phyloP scores from a whole-genome alignment of 352 stramenopile species.

The Phytophthora quininea region DNA sequence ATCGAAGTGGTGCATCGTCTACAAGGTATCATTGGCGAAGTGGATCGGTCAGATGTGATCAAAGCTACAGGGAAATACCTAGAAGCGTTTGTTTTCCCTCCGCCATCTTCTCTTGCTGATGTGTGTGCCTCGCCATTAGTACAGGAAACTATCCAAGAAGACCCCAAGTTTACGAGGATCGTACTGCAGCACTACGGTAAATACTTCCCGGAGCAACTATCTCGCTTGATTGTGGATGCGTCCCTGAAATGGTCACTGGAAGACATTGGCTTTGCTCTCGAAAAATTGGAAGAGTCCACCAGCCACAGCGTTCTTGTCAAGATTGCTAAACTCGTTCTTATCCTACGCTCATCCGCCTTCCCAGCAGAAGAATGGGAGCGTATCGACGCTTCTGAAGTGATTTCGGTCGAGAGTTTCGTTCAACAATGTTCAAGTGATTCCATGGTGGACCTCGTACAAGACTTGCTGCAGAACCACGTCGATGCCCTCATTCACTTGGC shows the following conservation, averaged over 20 bases:
- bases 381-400: conserved; percentile 13
- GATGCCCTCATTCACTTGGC: conserved; percentile 62
- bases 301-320: conserved; percentile 60
- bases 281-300: conserved; percentile 53
- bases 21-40: conserved; percentile 47
- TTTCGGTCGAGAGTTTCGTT: conserved; percentile 15
- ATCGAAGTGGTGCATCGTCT: conserved; percentile 65
- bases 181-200: conserved; percentile 77
- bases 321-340: conserved; percentile 68
- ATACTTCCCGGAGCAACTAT: conserved; percentile 76
- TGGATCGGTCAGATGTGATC: conserved; percentile 57
- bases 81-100: conserved; percentile 76
- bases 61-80: conserved; percentile 70
- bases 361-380: conserved; percentile 35
- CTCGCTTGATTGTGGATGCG: conserved; percentile 73
- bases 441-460: conserved; percentile 42
- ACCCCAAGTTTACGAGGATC: conserved; percentile 62
- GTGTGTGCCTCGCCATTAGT: conserved; percentile 20
- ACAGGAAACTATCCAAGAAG: conserved; percentile 10
- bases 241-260: conserved; percentile 72
- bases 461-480: conserved; percentile 48
- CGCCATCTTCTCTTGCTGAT: conserved; percentile 31
- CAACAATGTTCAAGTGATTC: conserved; percentile 43
- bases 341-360: conserved; percentile 50
- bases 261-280: conserved; percentile 71